A percentile compares a stretch with the other conserved stretches of the same genome.
Evolutionary conservation across 2,329 filamentous ascomycete genomes (phyloP).

Genomic region (Paraphoma sp.): DNA sequence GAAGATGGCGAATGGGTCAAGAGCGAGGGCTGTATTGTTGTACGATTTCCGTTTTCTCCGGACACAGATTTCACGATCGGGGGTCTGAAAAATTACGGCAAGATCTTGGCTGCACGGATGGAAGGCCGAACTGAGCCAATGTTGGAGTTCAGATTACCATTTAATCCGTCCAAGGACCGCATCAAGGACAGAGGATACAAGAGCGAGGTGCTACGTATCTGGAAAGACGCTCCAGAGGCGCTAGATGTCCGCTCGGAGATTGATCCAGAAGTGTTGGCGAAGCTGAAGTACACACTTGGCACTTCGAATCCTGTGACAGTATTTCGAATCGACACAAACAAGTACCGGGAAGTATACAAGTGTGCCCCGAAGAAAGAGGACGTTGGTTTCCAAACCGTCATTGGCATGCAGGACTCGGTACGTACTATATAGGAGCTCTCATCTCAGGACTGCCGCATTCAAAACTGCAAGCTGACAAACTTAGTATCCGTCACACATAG

Average conservation of each 20-base stretch:
- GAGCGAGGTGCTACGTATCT: conserved; percentile 68
- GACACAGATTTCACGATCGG: conserved; percentile 41
- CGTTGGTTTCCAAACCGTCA: conserved; percentile 68
- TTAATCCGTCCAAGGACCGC: conserved; percentile 65
- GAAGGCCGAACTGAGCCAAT: conserved; percentile 60
- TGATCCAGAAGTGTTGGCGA: conserved; percentile 62
- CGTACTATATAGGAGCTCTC: conserved; percentile 10
- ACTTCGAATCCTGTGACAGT: conserved; percentile 70
- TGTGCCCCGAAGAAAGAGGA: conserved; percentile 65
- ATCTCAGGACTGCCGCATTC: neutral
- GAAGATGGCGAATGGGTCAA: conserved; percentile 57
- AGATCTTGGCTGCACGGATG: conserved; percentile 43
- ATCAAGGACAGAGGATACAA: conserved; percentile 66
- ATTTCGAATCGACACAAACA: conserved; percentile 69
- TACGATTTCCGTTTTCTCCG: conserved; percentile 66
- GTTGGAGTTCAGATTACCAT: conserved; percentile 70
- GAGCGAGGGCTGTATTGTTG: conserved; percentile 67
- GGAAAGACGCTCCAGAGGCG: conserved; percentile 63
- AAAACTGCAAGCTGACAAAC: neutral
- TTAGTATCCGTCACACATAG: conserved; percentile 73
- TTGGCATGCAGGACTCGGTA: conserved; percentile 75
- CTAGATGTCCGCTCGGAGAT: conserved; percentile 55
- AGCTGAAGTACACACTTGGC: conserved; percentile 71
- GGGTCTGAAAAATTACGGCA: conserved; percentile 40
- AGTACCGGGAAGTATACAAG: conserved; percentile 64